Base-by-base conservation (phyloP, 306 rosid species). In the Fagus sylvatica region DNA sequence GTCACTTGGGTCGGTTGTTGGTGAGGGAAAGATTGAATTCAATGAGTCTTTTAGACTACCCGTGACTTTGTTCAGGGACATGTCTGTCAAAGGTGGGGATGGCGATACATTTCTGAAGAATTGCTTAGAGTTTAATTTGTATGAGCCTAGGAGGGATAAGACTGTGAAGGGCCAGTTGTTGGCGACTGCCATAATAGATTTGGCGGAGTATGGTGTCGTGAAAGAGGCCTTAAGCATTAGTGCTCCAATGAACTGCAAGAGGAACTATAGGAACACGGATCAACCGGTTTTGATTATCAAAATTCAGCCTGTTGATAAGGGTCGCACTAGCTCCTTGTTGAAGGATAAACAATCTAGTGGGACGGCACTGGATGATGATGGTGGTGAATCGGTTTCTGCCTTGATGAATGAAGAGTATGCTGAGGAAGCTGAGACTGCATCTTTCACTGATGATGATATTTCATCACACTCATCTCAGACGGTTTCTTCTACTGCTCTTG, bases 361-460 rank as follows among this genome's bases (percentile, higher is more conserved):
- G 74, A 84, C 22, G 61, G 56, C 87, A 4, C 48, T 86, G 87
- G 89, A 91, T 70, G 81, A 82, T 54, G 74, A 66, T 11, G 82
- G 88, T 30, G 82, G 89, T 64, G 98, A 88, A 61, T 93, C 92
- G 75, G 87, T 87, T 67, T 89, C 93, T 16, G 80, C 87, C 69
- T 74, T 90, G 79, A 87, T 86, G 84, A 84, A 84, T 70, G 98
- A 79, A 84, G 98, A 91, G 70, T 87, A 84, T 75, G 90, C 84
- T 4, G 97, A 95, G 78, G 97, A 91, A 83, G 89, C 93, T 67
- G 97, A 93, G 82, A 53, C 67, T 84, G 87, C 91, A 33, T 82
- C 91, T 60, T 88, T 86, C 42, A 89, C 93, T n/a, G 99, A 95
- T 73, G 99, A 95, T 41, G 99, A 95, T 83, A 95, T 85, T 84